A percentile compares a stretch with the other conserved stretches of the same genome.
Conservation (phyloP, 257 asterid genomes). For the Fraxinus anomala region DNA sequence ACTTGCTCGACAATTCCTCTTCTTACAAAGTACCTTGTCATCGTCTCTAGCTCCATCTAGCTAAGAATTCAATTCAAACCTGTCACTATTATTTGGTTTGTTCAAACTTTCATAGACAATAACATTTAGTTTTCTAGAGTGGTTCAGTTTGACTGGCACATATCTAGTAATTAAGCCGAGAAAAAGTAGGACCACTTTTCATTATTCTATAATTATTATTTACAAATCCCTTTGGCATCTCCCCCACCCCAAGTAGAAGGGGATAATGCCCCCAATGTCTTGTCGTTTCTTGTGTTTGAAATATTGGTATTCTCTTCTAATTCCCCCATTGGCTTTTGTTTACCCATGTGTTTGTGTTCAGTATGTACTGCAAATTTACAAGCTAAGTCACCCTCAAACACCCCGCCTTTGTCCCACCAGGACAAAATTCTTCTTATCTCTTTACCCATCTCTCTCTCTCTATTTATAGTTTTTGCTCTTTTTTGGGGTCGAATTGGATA, state of each 20-base stretch:
- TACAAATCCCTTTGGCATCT: slow-evolving; percentile 4
- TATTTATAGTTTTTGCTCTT: background rate
- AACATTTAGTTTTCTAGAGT: slow-evolving; percentile 25
- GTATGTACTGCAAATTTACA: slow-evolving; percentile 23
- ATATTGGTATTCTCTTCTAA: slow-evolving; percentile 24
- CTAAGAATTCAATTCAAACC: background rate
- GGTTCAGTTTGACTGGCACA: slow-evolving; percentile 38
- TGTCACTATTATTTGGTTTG: background rate
- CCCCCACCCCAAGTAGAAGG: background rate
- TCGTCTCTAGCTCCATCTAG: background rate
- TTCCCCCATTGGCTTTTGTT: slow-evolving; percentile 10
- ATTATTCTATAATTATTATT: slow-evolving; percentile 23
- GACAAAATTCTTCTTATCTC: slow-evolving; percentile 9
- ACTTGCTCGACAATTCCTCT: background rate
- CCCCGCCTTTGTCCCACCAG: slow-evolving; percentile 17
- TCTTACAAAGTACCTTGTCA: background rate
- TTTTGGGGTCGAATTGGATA: background rate
- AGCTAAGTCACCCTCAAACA: slow-evolving; percentile 23
- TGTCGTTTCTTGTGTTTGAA: slow-evolving; percentile 19
- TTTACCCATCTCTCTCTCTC: slow-evolving; percentile 4
- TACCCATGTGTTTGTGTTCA: slow-evolving; percentile 20
- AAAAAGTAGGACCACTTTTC: slow-evolving; percentile 27
- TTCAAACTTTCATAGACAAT: slow-evolving; percentile 28
- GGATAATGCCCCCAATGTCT: slow-evolving; percentile 22
- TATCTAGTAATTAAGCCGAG: background rate